Evolutionary conservation across 1,139 yeast genomes (phyloP), one percentile per base, ranked within the genome.

Genomic region (Wickerhamiella pararugosa): DNA sequence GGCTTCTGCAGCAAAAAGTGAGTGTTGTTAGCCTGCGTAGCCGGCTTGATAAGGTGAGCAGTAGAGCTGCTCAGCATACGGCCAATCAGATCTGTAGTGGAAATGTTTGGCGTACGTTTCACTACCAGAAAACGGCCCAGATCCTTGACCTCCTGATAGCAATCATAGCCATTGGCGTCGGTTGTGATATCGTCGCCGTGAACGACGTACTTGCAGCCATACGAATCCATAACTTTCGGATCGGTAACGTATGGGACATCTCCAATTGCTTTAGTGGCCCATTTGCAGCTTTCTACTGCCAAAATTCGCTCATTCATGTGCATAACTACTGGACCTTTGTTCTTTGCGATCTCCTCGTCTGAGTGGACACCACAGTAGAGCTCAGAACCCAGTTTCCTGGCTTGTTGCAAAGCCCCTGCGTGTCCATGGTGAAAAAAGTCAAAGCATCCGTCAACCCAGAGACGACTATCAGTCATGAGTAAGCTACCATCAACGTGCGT

Each of bases 121-220:
- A 90, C 97, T 21, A 84, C 87, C 30, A 79, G 72, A 59, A 87
- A 83, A 52, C 87, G 65, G n/a, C 93, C 94, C 58, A 76, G 63
- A 44, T 83, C 87, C 59, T 87, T 87, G 48, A 87, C 84, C 25
- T 61, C 69, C 49, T 79, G 80, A 62, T 90, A 90, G 54, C 96
- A 83, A 61, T 90, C 98, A 45, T 83, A 76, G 0, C 98, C 98
- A 54, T 84, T 71, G 29, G 94, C 94, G 60, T 90, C 97, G 1
- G 95, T 81, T 28, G 97, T 90, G 52, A 90, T 86, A 57, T 90
- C 98, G 60, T 90, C 98, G 5, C 98, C 98, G 59, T 90, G 98
- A 8, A 90, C 95, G 15, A 90, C 98, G 57, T 78, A 90, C 53
- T 73, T 64, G 63, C 98, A 90, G 6, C 73, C 76, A 56, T 73